Evolutionary conservation across 805 yeast genomes (phyloP).

Genomic region (Teunomyces pallodes): DNA sequence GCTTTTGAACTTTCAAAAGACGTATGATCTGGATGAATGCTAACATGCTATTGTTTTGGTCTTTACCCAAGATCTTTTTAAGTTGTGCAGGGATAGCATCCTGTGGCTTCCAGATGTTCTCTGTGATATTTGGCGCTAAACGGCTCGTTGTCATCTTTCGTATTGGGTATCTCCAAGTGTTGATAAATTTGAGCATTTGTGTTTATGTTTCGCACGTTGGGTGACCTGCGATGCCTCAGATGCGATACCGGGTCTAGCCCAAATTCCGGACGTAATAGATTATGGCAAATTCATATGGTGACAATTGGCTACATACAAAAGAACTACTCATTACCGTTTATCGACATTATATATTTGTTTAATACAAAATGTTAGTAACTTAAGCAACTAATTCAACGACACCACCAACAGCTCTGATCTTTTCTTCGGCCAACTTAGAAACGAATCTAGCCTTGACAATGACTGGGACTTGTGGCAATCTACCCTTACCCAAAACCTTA

Average conservation of each 20-base stretch:
- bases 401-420: constrained; percentile 99
- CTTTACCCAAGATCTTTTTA: constrained; percentile 32
- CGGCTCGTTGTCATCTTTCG: neutral
- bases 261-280: too few relatives aligned
- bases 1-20: constrained; percentile 68
- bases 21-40: constrained; percentile 65
- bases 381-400: constrained; percentile 99
- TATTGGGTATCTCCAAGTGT: neutral
- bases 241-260: neutral
- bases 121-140: constrained; percentile 12
- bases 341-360: constrained; percentile 4
- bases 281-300: too few relatives aligned
- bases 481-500: constrained; percentile 99
- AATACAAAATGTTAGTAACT: constrained; percentile 22
- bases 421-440: constrained; percentile 98
- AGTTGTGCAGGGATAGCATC: constrained; percentile 49
- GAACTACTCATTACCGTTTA: constrained; percentile 3
- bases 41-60: constrained; percentile 45
- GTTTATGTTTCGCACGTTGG: constrained; percentile 1
- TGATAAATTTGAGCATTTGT: neutral
- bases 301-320: neutral
- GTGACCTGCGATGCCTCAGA: neutral
- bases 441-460: constrained; percentile 99
- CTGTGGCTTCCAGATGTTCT: constrained; percentile 51
- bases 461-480: constrained; percentile 96